Evolutionary conservation across 768 basidiomycete species (phyloP).

Genomic region (Tricholoma sp.): DNA sequence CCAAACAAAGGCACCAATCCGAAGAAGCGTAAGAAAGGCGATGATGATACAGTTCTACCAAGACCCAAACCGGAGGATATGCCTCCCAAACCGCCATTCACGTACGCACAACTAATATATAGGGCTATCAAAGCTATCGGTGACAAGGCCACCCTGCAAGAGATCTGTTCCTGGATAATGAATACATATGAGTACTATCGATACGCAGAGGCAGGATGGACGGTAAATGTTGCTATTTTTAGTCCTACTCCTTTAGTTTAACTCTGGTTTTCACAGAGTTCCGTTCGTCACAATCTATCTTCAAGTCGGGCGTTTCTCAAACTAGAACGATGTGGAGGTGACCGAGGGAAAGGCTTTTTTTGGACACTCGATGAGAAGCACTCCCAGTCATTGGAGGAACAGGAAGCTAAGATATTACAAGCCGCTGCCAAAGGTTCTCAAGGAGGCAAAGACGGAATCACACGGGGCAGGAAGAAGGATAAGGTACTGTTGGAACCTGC

Average conservation of each 20-base stretch:
- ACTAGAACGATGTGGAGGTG: constrained; percentile 78
- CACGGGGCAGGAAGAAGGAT: constrained; percentile 53
- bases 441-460: constrained; percentile 24
- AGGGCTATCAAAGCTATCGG: constrained; percentile 78
- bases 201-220: constrained; percentile 86
- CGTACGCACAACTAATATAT: constrained; percentile 90
- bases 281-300: constrained; percentile 93
- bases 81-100: constrained; percentile 84
- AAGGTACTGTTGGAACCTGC: constrained; percentile 56
- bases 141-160: constrained; percentile 85
- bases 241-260: constrained; percentile 5
- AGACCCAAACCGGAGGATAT: constrained; percentile 66
- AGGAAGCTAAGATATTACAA: constrained; percentile 51
- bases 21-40: constrained; percentile 73
- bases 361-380: constrained; percentile 85
- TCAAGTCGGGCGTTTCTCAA: constrained; percentile 91
- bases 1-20: constrained; percentile 38
- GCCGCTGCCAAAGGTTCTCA: constrained; percentile 23
- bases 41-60: constrained; percentile 32
- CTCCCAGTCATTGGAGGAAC: constrained; percentile 65
- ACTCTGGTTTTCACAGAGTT: constrained; percentile 52
- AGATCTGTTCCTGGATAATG: constrained; percentile 90
- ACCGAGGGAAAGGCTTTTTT: constrained; percentile 87
- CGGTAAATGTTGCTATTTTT: constrained; percentile 48
- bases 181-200: constrained; percentile 88